phyloP scores from a whole-genome alignment of 805 yeast species.

The Nakazawaea holstii region DNA sequence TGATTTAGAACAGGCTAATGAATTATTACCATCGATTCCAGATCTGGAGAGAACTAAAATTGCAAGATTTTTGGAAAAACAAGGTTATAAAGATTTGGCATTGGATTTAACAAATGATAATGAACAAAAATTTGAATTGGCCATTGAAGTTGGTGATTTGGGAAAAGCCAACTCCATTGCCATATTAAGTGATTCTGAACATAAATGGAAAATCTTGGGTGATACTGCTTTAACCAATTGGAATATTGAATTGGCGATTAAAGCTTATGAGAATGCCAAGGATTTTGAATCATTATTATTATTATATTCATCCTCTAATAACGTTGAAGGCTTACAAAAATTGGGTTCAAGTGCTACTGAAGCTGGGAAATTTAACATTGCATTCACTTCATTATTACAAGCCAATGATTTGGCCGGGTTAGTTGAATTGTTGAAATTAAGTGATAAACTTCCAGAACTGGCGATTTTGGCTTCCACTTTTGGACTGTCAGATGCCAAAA shows the following conservation, averaged over 20 bases:
- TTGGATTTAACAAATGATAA: slow-evolving; percentile 75
- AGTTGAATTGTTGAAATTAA: slow-evolving; percentile 56
- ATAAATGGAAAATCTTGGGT: slow-evolving; percentile 90
- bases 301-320: slow-evolving; percentile 76
- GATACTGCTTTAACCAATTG: slow-evolving; percentile 77
- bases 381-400: slow-evolving; percentile 89
- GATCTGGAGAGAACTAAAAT: slow-evolving; percentile 68
- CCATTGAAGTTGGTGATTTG: slow-evolving; percentile 71
- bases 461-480: slow-evolving; percentile 75
- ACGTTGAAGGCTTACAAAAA: slow-evolving; percentile 50
- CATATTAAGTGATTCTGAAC: slow-evolving; percentile 43
- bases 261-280: slow-evolving; percentile 70
- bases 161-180: slow-evolving; percentile 68
- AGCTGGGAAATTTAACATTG: slow-evolving; percentile 82
- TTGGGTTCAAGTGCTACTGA: slow-evolving; percentile 64
- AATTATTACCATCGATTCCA: slow-evolving; percentile 56
- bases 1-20: slow-evolving; percentile 79
- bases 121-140: slow-evolving; percentile 89
- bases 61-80: slow-evolving; percentile 90
- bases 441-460: slow-evolving; percentile 79
- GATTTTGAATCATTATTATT: slow-evolving; percentile 81
- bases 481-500: slow-evolving; percentile 33
- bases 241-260: slow-evolving; percentile 76
- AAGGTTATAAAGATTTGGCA: slow-evolving; percentile 83
- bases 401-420: slow-evolving; percentile 66